A percentile compares a stretch with the other conserved stretches of the same genome.
These are phyloP conservation scores for Piloderma croceum DNA, from an alignment of 768 basidiomycete species.

Conservation along the genomic window DNA sequence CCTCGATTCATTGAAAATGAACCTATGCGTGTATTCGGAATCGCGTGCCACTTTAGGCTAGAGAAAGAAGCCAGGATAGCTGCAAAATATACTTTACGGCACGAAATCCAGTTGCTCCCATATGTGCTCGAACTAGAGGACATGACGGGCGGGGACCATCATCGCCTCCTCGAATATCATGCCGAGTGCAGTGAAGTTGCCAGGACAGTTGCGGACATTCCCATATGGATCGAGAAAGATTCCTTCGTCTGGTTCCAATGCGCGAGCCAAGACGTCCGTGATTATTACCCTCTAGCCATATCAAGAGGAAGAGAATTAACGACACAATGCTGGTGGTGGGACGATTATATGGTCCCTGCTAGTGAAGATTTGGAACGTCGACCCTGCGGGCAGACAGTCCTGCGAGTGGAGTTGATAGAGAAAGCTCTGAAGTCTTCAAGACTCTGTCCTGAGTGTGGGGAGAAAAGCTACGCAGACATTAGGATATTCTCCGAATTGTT, in stretches of 20 bases:
- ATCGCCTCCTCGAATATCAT: constrained; percentile 39
- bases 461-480: too few relatives aligned
- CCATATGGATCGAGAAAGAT: constrained; percentile 18
- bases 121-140: constrained; percentile 36
- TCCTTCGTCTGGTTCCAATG: too few relatives aligned
- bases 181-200: constrained; percentile 29
- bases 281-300: too few relatives aligned
- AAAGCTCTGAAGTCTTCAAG: too few relatives aligned
- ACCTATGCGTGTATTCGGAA: constrained; percentile 31
- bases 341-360: constrained; percentile 7
- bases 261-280: too few relatives aligned
- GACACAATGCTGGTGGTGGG: too few relatives aligned
- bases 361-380: constrained; percentile 8
- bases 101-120: constrained; percentile 10
- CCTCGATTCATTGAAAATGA: constrained; percentile 30
- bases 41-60: constrained; percentile 25
- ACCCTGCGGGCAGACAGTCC: constrained; percentile 6
- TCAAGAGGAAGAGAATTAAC: constrained; percentile 11
- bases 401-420: background rate
- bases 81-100: constrained; percentile 27
- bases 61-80: constrained; percentile 27
- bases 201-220: constrained; percentile 7
- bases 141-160: constrained; percentile 36
- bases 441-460: too few relatives aligned
- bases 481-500: constrained; percentile 11